Base-by-base conservation (phyloP, 345 rosid species). In the Lepidium sativum region DNA sequence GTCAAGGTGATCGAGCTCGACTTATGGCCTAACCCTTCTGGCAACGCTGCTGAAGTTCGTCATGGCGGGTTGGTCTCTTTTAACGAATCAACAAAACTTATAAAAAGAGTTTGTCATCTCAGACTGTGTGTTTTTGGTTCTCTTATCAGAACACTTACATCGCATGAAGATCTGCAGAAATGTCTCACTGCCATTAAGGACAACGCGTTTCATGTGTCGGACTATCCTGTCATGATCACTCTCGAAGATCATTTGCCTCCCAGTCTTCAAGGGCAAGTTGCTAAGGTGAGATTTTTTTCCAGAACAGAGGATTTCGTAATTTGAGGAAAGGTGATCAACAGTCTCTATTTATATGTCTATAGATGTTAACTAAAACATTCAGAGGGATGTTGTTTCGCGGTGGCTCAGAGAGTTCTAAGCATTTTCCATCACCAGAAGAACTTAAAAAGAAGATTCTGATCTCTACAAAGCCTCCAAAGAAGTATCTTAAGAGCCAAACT, bases 401-500 rank as follows among this genome's bases (percentile, higher is more conserved):
- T 3, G 77, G 47, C 42, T 42, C 78, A 42, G 80, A 82, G 43
- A 50, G 70, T 21, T 27, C 38, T 18, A 25, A 54, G 33, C 58
- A 82, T 72, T 83, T 91, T 58, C 92, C 90, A 62, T 85, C 96
- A 15, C 98, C 96, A 15, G 81, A 83, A 48, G 72, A 72, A 7
- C 72, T 91, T 50, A 83, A 77, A 79, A 74, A 3, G 44, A 84
- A 18, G 73, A 68, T 88, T 40, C 41, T 91, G 65, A 86, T 91
- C 55, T 91, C 98, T 13, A 91, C 98, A n/a, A 88, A 86, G 67
- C 96, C 98, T 18, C 98, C 96, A 6, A 82, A 82, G 62, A 90
- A 86, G 60, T 82, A 81, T 67, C 86, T 79, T 49, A 54, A 58
- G 72, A 65, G 48, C 41, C 60, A 55, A 20, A 35, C 18, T 27